Percentiles rank a stretch among this genome's conserved stretches.
Evolutionary conservation across 2,329 filamentous ascomycete genomes (phyloP).

Genomic region (Fusarium avenaceum): DNA sequence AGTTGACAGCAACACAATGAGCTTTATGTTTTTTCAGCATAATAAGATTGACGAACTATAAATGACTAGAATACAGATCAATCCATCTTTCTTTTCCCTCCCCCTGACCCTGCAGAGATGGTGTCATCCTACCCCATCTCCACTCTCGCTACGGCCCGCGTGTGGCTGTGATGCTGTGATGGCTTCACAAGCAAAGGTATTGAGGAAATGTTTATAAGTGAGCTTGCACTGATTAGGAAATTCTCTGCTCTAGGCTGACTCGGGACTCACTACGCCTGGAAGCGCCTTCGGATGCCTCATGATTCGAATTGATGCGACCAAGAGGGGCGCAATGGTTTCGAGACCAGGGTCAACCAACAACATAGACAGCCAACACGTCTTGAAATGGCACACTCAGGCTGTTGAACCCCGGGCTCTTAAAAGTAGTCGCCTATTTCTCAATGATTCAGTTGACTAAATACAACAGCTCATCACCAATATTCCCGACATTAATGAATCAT

Average conservation of each 20-base stretch:
- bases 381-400: slow-evolving; percentile 2
- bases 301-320: slow-evolving; percentile 13
- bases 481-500: neutral
- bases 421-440: neutral
- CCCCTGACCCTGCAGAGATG: neutral
- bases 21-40: no score
- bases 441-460: neutral
- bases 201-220: neutral
- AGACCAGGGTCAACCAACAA: slow-evolving; percentile 33
- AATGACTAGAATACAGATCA: neutral
- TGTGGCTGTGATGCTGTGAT: slow-evolving; percentile 26
- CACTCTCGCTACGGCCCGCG: slow-evolving; percentile 31
- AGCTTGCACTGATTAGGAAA: neutral
- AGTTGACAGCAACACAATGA: no score
- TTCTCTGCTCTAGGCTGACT: neutral
- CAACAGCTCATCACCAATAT: neutral
- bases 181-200: neutral
- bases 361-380: slow-evolving; percentile 11
- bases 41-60: neutral
- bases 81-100: neutral
- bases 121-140: slow-evolving; percentile 2
- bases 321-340: slow-evolving; percentile 33
- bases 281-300: slow-evolving; percentile 14
- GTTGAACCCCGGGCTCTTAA: neutral
- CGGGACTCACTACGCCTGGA: neutral